A percentile compares a stretch with the other conserved stretches of the same genome.
Evolutionary conservation across 306 rosid species (phyloP).

Genomic region (Glycyrrhiza uralensis): DNA sequence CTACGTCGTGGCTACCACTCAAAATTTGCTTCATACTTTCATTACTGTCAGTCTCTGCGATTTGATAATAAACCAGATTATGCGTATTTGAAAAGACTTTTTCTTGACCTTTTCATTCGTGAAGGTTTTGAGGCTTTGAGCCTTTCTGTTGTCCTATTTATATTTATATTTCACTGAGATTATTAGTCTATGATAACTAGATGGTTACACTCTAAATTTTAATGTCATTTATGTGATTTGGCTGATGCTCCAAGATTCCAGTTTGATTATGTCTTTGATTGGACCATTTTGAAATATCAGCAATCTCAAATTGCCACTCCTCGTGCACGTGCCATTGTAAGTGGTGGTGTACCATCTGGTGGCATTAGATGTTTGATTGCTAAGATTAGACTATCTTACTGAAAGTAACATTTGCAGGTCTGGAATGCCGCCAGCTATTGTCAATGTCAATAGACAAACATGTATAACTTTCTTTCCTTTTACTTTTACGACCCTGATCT

Average conservation of each 20-base stretch:
- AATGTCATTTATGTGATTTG: background rate
- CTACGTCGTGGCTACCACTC: slow-evolving; percentile 82
- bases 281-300: background rate
- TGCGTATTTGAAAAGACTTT: slow-evolving; percentile 77
- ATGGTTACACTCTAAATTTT: background rate
- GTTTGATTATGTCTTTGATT: slow-evolving; percentile 64
- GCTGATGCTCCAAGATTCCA: slow-evolving; percentile 56
- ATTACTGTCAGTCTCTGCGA: slow-evolving; percentile 55
- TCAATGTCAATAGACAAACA: slow-evolving; percentile 58
- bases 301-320: slow-evolving; percentile 52
- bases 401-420: slow-evolving; percentile 45
- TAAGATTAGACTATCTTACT: slow-evolving; percentile 10
- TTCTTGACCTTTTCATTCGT: slow-evolving; percentile 76
- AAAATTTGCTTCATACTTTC: slow-evolving; percentile 44
- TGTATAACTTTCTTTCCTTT: slow-evolving; percentile 35
- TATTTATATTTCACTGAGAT: no score
- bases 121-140: slow-evolving; percentile 77
- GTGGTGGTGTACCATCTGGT: slow-evolving; percentile 1
- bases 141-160: background rate
- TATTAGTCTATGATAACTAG: background rate
- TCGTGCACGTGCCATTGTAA: slow-evolving; percentile 54
- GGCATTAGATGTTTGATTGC: background rate
- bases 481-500: no score
- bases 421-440: slow-evolving; percentile 53
- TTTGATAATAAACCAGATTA: slow-evolving; percentile 87